A percentile compares a stretch with the other conserved stretches of the same genome.
Conservation (phyloP, 2,329 filamentous ascomycete species). For the Septoria petroselini region DNA sequence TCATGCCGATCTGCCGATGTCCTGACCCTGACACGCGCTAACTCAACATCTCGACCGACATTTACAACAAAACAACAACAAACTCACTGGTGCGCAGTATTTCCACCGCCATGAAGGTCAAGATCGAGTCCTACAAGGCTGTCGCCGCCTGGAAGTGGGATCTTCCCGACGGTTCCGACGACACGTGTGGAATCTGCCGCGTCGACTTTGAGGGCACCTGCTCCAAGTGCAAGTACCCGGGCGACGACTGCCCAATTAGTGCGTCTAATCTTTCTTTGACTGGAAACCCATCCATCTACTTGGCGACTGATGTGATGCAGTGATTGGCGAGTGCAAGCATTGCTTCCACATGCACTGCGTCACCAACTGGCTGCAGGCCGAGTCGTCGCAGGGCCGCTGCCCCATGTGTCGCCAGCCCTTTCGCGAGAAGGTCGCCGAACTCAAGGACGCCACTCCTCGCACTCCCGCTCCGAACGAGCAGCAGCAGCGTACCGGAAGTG, state of each 20-base stretch:
- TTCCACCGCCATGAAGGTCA: constrained; percentile 74
- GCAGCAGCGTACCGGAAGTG: constrained; percentile 1
- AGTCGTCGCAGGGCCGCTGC: constrained; percentile 87
- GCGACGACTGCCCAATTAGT: constrained; percentile 92
- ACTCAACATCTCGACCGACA: neutral
- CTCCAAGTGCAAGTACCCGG: constrained; percentile 95
- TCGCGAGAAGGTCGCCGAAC: constrained; percentile 35
- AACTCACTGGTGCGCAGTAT: too few relatives aligned
- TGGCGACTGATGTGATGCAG: constrained; percentile 47
- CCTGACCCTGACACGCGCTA: neutral
- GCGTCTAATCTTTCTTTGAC: constrained; percentile 41
- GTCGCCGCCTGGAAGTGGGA: constrained; percentile 98
- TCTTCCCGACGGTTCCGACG: constrained; percentile 75
- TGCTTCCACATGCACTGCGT: constrained; percentile 99
- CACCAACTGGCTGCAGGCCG: constrained; percentile 91
- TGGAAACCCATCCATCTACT: constrained; percentile 24
- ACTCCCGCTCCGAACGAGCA: constrained; percentile 10
- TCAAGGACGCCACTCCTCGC: constrained; percentile 9
- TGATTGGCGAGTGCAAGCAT: constrained; percentile 94
- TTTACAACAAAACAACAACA: too few relatives aligned
- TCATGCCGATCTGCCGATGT: neutral
- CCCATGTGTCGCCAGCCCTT: constrained; percentile 92
- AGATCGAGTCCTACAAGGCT: constrained; percentile 86
- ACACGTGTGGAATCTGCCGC: constrained; percentile 97
- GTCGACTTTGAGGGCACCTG: constrained; percentile 97